Conservation (phyloP, 768 basidiomycete species). For the Gymnopilus junonius region DNA sequence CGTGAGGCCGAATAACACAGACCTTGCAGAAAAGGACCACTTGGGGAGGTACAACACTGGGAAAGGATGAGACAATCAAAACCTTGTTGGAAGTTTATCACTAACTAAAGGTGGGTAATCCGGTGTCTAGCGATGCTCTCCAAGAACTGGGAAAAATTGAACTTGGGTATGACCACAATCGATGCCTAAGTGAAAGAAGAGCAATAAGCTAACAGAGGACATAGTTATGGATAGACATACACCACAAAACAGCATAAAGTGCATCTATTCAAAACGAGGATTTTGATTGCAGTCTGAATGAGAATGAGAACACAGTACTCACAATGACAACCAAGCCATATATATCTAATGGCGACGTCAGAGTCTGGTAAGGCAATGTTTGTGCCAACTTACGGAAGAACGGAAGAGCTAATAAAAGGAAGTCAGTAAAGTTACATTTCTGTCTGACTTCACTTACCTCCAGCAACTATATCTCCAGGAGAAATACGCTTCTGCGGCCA, state of each 20-base stretch:
- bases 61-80: not conserved
- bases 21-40: constrained; percentile 72
- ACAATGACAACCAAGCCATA: constrained; percentile 64
- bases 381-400: constrained; percentile 51
- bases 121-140: constrained; percentile 57
- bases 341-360: constrained; percentile 44
- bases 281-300: not conserved
- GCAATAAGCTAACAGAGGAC: not conserved
- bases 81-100: not conserved
- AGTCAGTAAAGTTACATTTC: not conserved
- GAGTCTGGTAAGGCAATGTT: not conserved
- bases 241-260: constrained; percentile 57
- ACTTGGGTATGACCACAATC: constrained; percentile 68
- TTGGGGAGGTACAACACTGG: constrained; percentile 68
- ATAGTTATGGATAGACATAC: constrained; percentile 28
- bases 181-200: constrained; percentile 41
- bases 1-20: constrained; percentile 1
- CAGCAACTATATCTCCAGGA: constrained; percentile 61
- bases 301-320: constrained; percentile 24
- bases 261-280: constrained; percentile 39
- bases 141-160: constrained; percentile 59
- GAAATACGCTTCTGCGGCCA: constrained; percentile 44
- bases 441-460: constrained; percentile 44
- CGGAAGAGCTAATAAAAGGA: constrained; percentile 48
- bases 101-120: constrained; percentile 61